Evolutionary conservation across 257 asterid species (phyloP).

Genomic region (Oldenlandia corymbosa): DNA sequence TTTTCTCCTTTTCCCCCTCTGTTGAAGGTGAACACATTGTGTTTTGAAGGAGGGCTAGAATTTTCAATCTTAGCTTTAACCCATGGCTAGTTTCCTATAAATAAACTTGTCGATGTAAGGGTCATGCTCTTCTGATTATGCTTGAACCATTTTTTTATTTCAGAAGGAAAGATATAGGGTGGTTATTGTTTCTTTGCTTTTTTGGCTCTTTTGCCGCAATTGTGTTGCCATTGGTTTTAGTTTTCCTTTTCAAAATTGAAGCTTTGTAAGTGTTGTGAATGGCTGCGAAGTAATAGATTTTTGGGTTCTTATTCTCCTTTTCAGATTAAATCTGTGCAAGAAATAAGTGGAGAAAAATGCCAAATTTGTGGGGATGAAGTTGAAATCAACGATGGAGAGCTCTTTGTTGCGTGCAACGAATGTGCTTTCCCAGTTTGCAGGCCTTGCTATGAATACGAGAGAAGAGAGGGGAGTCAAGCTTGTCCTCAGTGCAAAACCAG

Average conservation of each 20-base stretch:
- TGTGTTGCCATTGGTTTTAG: not conserved
- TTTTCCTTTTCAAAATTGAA: not conserved
- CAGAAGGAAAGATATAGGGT: not conserved
- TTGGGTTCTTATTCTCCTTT: slow-evolving; percentile 7
- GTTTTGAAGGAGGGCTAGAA: not conserved
- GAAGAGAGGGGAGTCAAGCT: slow-evolving; percentile 75
- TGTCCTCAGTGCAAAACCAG: slow-evolving; percentile 96
- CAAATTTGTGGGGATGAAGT: slow-evolving; percentile 78
- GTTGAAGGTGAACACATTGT: not conserved
- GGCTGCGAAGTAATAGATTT: slow-evolving; percentile 12
- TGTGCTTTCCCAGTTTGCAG: slow-evolving; percentile 92
- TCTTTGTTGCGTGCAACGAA: slow-evolving; percentile 91
- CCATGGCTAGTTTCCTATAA: too few species aligned
- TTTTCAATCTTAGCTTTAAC: not conserved
- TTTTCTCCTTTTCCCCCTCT: not conserved
- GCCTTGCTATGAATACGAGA: slow-evolving; percentile 79
- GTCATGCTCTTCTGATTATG: not conserved
- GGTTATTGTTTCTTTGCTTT: not conserved
- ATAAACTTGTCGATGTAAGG: too few species aligned
- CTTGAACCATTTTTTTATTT: not conserved
- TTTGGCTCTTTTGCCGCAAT: too few species aligned
- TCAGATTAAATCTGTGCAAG: slow-evolving; percentile 66
- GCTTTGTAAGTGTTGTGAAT: slow-evolving; percentile 13
- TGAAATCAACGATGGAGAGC: slow-evolving; percentile 64
- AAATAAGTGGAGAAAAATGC: slow-evolving; percentile 65